Percentiles rank a stretch among this genome's conserved stretches.
Evolutionary conservation across 495 filamentous ascomycete species (phyloP).

Genomic region (Neurospora sp.): DNA sequence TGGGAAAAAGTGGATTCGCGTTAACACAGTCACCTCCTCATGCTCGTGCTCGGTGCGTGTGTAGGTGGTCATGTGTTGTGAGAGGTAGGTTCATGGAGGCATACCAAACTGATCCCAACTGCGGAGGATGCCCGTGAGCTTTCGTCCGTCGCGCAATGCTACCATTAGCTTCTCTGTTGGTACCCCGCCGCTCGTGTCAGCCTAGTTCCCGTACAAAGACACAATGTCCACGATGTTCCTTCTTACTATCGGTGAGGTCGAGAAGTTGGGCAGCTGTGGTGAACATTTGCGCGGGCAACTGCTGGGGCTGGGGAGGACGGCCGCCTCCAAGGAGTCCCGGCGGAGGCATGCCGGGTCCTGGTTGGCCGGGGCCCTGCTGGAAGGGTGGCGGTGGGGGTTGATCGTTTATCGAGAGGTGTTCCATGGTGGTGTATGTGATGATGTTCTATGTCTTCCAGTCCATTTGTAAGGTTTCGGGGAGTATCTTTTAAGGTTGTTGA

Average conservation of each 20-base stretch:
- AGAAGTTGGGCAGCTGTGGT: slow-evolving; percentile 91
- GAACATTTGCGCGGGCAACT: slow-evolving; percentile 86
- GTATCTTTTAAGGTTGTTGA: neutral
- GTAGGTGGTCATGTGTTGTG: neutral
- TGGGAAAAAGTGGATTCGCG: slow-evolving; percentile 1
- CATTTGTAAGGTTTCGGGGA: neutral
- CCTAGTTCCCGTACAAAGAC: slow-evolving; percentile 4
- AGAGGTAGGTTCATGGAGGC: slow-evolving; percentile 10
- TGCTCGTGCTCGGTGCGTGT: neutral
- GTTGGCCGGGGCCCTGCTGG: slow-evolving; percentile 8
- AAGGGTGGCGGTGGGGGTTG: slow-evolving; percentile 22
- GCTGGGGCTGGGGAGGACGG: slow-evolving; percentile 38
- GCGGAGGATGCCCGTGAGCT: slow-evolving; percentile 81
- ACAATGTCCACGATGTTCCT: neutral
- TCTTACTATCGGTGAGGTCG: slow-evolving; percentile 92
- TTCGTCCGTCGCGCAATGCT: slow-evolving; percentile 82
- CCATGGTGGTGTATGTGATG: slow-evolving; percentile 29
- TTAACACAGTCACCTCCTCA: slow-evolving; percentile 5
- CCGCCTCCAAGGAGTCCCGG: slow-evolving; percentile 12
- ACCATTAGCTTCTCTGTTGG: slow-evolving; percentile 81
- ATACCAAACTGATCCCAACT: slow-evolving; percentile 98
- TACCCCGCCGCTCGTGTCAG: neutral
- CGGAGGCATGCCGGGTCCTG: slow-evolving; percentile 15
- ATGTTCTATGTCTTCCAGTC: slow-evolving; percentile 4
- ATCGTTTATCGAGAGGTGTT: slow-evolving; percentile 37